Evolutionary conservation across 1,284 basidiomycete genomes (phyloP), one percentile per base, ranked within the genome.

Genomic region (Trametes pubescens): DNA sequence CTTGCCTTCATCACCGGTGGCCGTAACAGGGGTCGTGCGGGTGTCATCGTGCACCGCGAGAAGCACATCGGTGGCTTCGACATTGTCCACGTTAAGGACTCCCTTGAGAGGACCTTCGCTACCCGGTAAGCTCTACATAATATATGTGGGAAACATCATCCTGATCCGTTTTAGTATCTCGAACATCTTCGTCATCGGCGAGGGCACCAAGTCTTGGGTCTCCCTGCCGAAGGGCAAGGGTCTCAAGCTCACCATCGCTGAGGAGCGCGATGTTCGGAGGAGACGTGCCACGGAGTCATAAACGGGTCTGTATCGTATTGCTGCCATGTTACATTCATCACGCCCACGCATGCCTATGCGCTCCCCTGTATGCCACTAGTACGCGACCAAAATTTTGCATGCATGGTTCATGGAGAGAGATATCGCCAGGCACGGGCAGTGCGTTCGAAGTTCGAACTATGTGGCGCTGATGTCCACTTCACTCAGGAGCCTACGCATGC

Each of bases 221-320:
- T 99, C 97, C 55, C 84, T 99, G 76, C 97, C 97, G 74, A 96
- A 95, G 85, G 97, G 97, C 82, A 98, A 98, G 87, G 98, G 97
- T 83, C 92, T 91, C 78, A 96, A 96, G 83, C 91, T 98, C 70
- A 93, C 92, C 63, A 94, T 94, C 73, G 86, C 93, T 16, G 92
- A 94, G 84, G 92, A 94, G 83, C 84, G 93, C 70, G 92, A 94
- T 79, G 80, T 86, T 73, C 86, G 86, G 84, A 89, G 91, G 84
- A 91, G 86, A 81, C 86, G 86, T 60, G 83, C 87, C 63, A 81
- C 86, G 63, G 89, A 90, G 77, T 73, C 74, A 69, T 75, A 74
- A 71, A 72, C 66, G 72, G 65, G 69, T 67, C 66, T 65, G 70
- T 70, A 69, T 72, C 69, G 64, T 73, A 65, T 68, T 70, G 72